These are phyloP conservation scores for Cochliopodium minus DNA, from an alignment of 208 protist genomes.

Conservation along the genomic window DNA sequence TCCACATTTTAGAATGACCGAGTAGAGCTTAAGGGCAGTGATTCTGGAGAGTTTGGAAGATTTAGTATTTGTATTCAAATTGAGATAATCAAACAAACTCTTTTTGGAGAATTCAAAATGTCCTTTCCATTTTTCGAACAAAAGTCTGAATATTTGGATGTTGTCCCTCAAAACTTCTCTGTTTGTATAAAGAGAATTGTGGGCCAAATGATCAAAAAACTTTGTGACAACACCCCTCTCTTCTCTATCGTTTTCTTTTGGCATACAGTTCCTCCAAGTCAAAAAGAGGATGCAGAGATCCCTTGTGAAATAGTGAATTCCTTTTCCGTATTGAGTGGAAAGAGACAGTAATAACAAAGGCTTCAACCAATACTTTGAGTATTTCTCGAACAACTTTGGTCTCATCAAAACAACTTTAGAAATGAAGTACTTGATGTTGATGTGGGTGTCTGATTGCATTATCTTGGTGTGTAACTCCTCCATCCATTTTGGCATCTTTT, in stretches of 20 bases:
- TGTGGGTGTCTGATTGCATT: background rate
- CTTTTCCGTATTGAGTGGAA: conserved; percentile 16
- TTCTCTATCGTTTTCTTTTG: background rate
- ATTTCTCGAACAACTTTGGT: conserved; percentile 29
- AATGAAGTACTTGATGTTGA: conserved; percentile 38
- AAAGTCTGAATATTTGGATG: conserved; percentile 41
- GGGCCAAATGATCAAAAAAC: background rate
- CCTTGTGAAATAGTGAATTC: conserved; percentile 53
- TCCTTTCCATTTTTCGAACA: conserved; percentile 31
- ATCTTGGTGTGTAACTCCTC: conserved; percentile 33
- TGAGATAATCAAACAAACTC: conserved; percentile 9
- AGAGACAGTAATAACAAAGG: conserved; percentile 25
- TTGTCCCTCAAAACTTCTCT: conserved; percentile 33
- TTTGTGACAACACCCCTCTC: background rate
- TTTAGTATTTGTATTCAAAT: background rate
- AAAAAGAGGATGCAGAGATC: conserved; percentile 41
- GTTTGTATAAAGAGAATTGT: conserved; percentile 12
- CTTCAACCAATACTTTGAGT: conserved; percentile 28
- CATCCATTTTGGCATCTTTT: conserved; percentile 44
- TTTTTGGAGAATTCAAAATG: background rate
- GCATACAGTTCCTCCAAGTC: conserved; percentile 15
- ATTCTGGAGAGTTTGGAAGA: conserved; percentile 1
- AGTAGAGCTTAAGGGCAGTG: conserved; percentile 38
- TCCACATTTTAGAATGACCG: conserved; percentile 33
- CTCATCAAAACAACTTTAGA: conserved; percentile 38